These are phyloP conservation scores for Steccherinum ochraceum DNA, from an alignment of 768 basidiomycete species.

Conservation along the genomic window DNA sequence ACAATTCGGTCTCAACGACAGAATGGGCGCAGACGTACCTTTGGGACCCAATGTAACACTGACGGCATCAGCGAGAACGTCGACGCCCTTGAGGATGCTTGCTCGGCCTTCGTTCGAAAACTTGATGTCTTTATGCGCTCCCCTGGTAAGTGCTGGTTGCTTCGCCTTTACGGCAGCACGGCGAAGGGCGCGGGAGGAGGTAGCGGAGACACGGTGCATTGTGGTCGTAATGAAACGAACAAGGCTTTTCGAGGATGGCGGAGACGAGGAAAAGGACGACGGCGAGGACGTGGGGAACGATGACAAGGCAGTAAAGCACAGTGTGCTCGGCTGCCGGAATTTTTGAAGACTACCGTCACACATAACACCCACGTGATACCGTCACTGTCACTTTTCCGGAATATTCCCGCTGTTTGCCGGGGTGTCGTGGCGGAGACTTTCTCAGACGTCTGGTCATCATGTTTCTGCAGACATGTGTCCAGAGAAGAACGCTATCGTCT, in stretches of 20 bases:
- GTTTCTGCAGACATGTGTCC: too few relatives aligned
- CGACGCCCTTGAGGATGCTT: conserved; percentile 91
- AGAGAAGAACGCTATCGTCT: too few relatives aligned
- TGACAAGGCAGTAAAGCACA: background rate
- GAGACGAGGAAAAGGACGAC: conserved; percentile 11
- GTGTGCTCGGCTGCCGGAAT: too few relatives aligned
- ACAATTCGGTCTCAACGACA: conserved; percentile 9
- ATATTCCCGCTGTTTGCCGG: too few relatives aligned
- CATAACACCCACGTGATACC: too few relatives aligned
- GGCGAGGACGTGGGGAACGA: conserved; percentile 6
- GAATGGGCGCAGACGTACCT: conserved; percentile 49
- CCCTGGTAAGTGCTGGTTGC: conserved; percentile 52
- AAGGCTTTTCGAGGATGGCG: conserved; percentile 10
- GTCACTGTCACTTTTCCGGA: too few relatives aligned
- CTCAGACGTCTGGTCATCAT: too few relatives aligned
- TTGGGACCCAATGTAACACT: conserved; percentile 96
- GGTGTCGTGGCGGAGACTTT: too few relatives aligned
- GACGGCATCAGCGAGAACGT: conserved; percentile 95
- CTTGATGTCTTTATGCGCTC: conserved; percentile 93
- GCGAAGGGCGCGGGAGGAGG: conserved; percentile 63
- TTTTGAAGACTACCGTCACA: too few relatives aligned
- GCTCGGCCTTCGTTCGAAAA: conserved; percentile 95
- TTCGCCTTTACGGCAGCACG: conserved; percentile 55
- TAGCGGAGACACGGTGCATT: conserved; percentile 70
- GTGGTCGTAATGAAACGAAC: conserved; percentile 5